These are phyloP conservation scores for Calcarisporium arbuscula DNA, from an alignment of 2,329 filamentous ascomycete species.

Conservation along the genomic window DNA sequence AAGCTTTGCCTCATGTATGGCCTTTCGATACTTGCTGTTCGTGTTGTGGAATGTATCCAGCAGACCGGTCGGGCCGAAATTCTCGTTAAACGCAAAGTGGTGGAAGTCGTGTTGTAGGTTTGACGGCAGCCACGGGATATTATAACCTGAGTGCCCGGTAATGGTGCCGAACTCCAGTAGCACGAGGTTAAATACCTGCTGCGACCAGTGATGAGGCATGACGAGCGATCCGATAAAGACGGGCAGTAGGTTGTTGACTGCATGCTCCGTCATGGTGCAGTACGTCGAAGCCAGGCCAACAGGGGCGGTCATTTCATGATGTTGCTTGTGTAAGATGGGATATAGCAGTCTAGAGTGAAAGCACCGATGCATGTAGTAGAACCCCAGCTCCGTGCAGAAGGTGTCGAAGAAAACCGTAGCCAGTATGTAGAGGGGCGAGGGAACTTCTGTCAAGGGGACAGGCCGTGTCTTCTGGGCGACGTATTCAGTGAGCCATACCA, in stretches of 20 bases:
- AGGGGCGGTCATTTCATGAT: constrained; percentile 46
- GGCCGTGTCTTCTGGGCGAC: neutral
- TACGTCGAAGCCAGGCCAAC: constrained; percentile 45
- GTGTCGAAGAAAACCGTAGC: constrained; percentile 10
- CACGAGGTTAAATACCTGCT: constrained; percentile 10
- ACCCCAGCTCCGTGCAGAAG: constrained; percentile 30
- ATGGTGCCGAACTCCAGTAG: constrained; percentile 13
- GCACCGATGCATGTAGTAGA: constrained; percentile 45
- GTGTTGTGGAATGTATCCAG: constrained; percentile 10
- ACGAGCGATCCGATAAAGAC: constrained; percentile 26
- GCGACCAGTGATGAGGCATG: constrained; percentile 12
- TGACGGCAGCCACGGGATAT: constrained; percentile 8
- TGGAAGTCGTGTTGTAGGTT: constrained; percentile 14
- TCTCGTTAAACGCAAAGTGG: constrained; percentile 14
- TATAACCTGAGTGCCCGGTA: constrained; percentile 11
- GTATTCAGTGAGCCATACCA: neutral
- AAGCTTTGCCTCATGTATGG: constrained; percentile 7
- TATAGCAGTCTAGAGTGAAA: constrained; percentile 40
- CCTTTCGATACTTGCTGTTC: constrained; percentile 8
- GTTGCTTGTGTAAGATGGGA: constrained; percentile 41
- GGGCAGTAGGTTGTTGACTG: constrained; percentile 42
- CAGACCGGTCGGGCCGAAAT: constrained; percentile 12
- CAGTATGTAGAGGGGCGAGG: constrained; percentile 3
- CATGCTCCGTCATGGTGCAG: constrained; percentile 43
- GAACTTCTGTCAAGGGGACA: constrained; percentile 3